Evolutionary conservation across 108 stramenopile species (phyloP), one percentile per base, ranked within the genome.

Genomic region (Cyclostephanos invisitatus): DNA sequence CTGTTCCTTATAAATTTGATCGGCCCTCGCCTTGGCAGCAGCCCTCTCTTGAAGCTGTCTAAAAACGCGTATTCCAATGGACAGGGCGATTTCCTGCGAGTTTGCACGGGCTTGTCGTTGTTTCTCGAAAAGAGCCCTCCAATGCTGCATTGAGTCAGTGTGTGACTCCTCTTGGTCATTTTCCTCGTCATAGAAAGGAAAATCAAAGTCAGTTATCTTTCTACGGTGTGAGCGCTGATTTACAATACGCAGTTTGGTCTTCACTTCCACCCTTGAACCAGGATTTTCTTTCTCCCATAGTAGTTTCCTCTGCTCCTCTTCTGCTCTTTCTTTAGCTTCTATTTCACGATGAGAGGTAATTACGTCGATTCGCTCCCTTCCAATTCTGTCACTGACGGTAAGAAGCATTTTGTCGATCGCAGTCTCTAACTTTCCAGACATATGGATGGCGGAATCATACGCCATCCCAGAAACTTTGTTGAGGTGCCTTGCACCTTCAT

Each of bases 181-280:
- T 78, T 88, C 89, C 44, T 94, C 92, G 53, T 94, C 93, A 68
- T 89, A 90, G 72, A 86, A 92, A 2, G 90, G 93, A 68, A 89
- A 73, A 55, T 94, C 93, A 77, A 94, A 91, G 64, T 94, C 89
- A 20, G 85, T 73, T 11, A 74, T 49, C 32, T 86, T 80, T 21
- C 85, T 72, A 44, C 86, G 72, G 21, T 70, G 55, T 25, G 77
- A 67, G 24, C 58, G 65, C 22, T 63, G 73, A 36, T 69, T 47
- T 4, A 72, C 62, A 46, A 83, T 69, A 9, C 66, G 69, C 20
- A 64, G 40, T 61, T 46, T 72, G 25, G 77, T 74, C 47, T 47
- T 72, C 56, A 72, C 70, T 50, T 77, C 78, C 40, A 66, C 75
- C 7, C 61, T 82, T 47, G 70, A 62, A 24, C 62, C 72, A 8